Evolutionary conservation across 768 basidiomycete genomes (phyloP), one percentile per base, ranked within the genome.

Genomic region (Amanita exitialis): DNA sequence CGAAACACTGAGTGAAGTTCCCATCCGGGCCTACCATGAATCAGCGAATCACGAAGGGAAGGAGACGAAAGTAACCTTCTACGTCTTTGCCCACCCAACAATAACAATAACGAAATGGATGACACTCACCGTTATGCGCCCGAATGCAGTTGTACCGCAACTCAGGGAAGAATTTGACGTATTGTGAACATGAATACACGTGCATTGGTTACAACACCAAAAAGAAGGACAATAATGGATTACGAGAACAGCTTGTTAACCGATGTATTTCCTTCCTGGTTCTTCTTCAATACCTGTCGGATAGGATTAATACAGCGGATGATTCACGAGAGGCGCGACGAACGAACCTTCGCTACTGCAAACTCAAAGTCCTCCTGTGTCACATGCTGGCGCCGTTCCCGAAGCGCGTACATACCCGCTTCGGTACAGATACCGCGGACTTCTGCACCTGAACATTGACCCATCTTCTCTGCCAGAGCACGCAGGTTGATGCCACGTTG

Each of bases 401-500:
- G 80, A 2, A 99, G 74, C 0, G 95, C 95, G 61, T 96, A 98
- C 95, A 97, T 97, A 23, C 91, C 91, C 85, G 55, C 47, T 37
- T 49, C 47, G 18, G 47, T 49, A 16, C 47, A 47, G 23, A 49
- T 49, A 44, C 93, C 95, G 13, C 95, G 79, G 13, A 97, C 95
- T 65, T 99, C 95, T 1, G 95, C 95, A 57, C 95, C 95, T 1
- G 91, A 95, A 64, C 95, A 97, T 62, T 96, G 91, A 0, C 95
- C 95, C 95, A 98, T 99, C 77, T 99, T 98, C 66, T 98, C 95
- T 0, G 95, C 95, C 2, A 99, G 74, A 8, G 51, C 2, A 86
- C 83, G 86, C n/a, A 97, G 77, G 69, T 99, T 93, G 67, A 99
- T 99, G 1, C 94, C 94, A 53, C 95, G 80, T 69, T 98, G 95